Conservation (phyloP, 2,329 filamentous ascomycete genomes). For the Penicillium rolfsii region DNA sequence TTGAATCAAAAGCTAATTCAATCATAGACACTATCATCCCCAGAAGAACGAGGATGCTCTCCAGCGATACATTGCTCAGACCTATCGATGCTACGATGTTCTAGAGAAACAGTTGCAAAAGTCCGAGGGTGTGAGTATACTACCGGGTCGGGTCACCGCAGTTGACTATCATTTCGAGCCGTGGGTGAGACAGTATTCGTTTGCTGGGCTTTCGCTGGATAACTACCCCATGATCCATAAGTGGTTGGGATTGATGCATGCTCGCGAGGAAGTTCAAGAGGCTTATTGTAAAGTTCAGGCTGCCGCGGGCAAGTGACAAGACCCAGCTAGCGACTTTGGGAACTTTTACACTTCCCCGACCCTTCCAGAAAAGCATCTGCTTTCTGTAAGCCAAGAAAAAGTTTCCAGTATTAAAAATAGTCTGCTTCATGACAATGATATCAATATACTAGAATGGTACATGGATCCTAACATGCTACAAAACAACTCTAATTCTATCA, state of each 20-base stretch:
- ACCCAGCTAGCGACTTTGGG: neutral
- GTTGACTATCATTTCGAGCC: conserved; percentile 50
- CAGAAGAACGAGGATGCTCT: conserved; percentile 49
- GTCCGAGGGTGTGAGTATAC: conserved; percentile 41
- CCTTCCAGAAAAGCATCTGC: neutral
- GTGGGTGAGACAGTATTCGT: conserved; percentile 45
- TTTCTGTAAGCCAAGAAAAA: neutral
- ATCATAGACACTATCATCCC: conserved; percentile 42
- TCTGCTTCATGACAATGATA: neutral
- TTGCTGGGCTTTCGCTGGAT: conserved; percentile 46
- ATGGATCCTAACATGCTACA: neutral
- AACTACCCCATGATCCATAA: conserved; percentile 45
- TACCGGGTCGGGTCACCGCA: conserved; percentile 42
- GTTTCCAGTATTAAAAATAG: neutral
- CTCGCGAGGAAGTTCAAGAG: conserved; percentile 44
- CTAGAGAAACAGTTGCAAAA: conserved; percentile 49
- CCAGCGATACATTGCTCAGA: conserved; percentile 45
- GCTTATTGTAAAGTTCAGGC: conserved; percentile 43
- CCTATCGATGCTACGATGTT: conserved; percentile 48
- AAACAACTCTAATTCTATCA: neutral
- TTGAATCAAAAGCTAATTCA: neutral
- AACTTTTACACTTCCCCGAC: no score
- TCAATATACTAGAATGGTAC: neutral
- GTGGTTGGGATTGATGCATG: conserved; percentile 44
- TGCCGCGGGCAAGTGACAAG: conserved; percentile 3